Conservation (phyloP, 1,284 basidiomycete species). For the Ceratobasidium sp. region DNA sequence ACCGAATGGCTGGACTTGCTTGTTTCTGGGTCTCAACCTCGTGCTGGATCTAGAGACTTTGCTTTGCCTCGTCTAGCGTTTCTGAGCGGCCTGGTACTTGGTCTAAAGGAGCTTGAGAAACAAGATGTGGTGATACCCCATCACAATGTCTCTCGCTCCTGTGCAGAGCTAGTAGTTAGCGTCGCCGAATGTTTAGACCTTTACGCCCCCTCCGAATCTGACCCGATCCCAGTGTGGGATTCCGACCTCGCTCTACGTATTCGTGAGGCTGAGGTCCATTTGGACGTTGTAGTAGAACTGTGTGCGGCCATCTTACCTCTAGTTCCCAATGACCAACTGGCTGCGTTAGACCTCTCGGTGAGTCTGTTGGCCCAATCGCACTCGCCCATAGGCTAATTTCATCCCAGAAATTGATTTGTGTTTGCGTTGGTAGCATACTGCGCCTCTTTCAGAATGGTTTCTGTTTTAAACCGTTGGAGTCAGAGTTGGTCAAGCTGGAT, state of each 20-base stretch:
- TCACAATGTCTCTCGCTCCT: neutral
- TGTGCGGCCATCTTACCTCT: conserved; percentile 9
- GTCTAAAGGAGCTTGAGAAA: conserved; percentile 37
- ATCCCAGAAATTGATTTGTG: conserved; percentile 26
- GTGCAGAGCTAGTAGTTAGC: conserved; percentile 20
- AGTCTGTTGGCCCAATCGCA: too few relatives aligned
- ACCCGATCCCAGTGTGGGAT: conserved; percentile 1
- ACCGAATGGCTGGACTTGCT: conserved; percentile 35
- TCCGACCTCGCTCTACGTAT: conserved; percentile 1
- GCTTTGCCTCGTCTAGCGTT: conserved; percentile 36
- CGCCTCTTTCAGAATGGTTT: conserved; percentile 9
- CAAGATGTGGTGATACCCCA: neutral
- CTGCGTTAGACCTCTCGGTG: conserved; percentile 23
- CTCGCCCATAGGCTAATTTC: neutral
- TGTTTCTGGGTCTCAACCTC: conserved; percentile 12
- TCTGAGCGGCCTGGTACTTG: conserved; percentile 40
- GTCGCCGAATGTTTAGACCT: conserved; percentile 21
- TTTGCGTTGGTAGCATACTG: conserved; percentile 17
- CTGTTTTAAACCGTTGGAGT: conserved; percentile 13
- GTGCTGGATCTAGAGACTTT: conserved; percentile 1
- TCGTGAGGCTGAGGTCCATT: conserved; percentile 7
- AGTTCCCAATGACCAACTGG: conserved; percentile 2
- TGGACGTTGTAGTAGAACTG: conserved; percentile 11
- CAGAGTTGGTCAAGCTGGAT: conserved; percentile 5
- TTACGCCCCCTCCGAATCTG: conserved; percentile 7